Percentiles rank a stretch among this genome's conserved stretches.
These are phyloP conservation scores for Chiua sp. DNA, from an alignment of 1,284 basidiomycete genomes.

Conservation along the genomic window DNA sequence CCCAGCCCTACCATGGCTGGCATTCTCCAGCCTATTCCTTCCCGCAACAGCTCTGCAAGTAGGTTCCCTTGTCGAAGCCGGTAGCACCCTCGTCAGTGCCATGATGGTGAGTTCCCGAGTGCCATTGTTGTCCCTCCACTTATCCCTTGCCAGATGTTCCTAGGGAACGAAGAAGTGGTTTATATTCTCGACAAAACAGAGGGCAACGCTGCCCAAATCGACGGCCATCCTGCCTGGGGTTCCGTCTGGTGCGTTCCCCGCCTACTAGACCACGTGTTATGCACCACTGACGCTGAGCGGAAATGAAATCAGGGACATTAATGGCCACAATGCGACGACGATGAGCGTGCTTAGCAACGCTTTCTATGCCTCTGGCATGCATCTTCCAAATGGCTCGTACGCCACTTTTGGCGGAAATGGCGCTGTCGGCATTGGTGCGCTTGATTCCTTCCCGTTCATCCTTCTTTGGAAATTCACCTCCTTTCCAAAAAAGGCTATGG, in stretches of 20 bases:
- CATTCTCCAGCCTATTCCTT: conserved; percentile 10
- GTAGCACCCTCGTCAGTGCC: conserved; percentile 61
- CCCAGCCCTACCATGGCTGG: conserved; percentile 10
- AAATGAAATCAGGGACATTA: conserved; percentile 27
- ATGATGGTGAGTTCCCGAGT: conserved; percentile 59
- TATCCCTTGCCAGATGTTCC: conserved; percentile 52
- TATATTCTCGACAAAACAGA: conserved; percentile 56
- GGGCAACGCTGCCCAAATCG: conserved; percentile 45
- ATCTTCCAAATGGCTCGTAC: conserved; percentile 67
- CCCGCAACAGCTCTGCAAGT: conserved; percentile 37
- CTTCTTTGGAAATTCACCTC: neutral
- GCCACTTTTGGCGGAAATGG: conserved; percentile 77
- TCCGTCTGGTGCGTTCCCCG: conserved; percentile 42
- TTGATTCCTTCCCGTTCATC: neutral
- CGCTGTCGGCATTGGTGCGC: conserved; percentile 68
- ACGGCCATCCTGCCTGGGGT: conserved; percentile 49
- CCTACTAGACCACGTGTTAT: neutral
- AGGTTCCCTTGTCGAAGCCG: conserved; percentile 52
- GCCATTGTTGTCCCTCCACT: neutral
- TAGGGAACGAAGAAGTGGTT: conserved; percentile 52
- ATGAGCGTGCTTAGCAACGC: conserved; percentile 84
- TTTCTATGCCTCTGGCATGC: conserved; percentile 84
- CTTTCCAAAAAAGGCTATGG: neutral
- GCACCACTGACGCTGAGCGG: neutral
- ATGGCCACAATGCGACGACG: conserved; percentile 50